Conservation (phyloP, 208 protist species). For the Acanthamoeba royreba region DNA sequence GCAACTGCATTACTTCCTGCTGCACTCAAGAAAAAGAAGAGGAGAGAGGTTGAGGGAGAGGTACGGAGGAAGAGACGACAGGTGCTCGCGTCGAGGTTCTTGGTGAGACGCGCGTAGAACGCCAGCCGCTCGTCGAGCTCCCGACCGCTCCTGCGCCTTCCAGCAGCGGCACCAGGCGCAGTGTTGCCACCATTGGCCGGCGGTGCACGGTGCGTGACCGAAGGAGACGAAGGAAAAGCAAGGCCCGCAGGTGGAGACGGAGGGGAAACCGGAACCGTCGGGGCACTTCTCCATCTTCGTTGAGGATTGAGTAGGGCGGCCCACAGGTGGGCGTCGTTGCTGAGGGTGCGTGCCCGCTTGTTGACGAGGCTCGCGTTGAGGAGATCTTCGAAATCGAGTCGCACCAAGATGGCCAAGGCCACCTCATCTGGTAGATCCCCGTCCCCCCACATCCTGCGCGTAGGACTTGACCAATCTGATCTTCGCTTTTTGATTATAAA, state of each 20-base stretch:
- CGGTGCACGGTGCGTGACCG: too few relatives aligned
- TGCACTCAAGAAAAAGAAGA: too few relatives aligned
- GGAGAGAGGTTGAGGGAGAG: background rate
- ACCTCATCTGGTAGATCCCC: slow-evolving; percentile 17
- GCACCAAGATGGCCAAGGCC: background rate
- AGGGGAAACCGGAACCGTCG: too few relatives aligned
- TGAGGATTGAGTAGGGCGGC: background rate
- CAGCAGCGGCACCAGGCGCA: background rate
- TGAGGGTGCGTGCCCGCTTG: background rate
- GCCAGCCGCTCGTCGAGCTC: background rate
- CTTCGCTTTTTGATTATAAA: too few relatives aligned
- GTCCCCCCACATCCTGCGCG: background rate
- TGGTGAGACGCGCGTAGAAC: background rate
- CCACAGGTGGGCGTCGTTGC: background rate
- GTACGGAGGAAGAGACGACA: background rate
- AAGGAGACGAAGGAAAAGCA: too few relatives aligned
- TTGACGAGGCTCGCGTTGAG: background rate
- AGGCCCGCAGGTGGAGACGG: too few relatives aligned
- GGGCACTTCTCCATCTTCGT: background rate
- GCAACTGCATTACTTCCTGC: too few relatives aligned
- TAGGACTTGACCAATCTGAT: too few relatives aligned
- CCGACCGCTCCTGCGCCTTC: background rate
- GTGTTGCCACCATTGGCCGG: too few relatives aligned
- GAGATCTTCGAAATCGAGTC: background rate
- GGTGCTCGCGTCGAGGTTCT: background rate